Evolutionary conservation across 1,284 basidiomycete genomes (phyloP), one percentile per base, ranked within the genome.

Genomic region (Ceratobasidium sp.): DNA sequence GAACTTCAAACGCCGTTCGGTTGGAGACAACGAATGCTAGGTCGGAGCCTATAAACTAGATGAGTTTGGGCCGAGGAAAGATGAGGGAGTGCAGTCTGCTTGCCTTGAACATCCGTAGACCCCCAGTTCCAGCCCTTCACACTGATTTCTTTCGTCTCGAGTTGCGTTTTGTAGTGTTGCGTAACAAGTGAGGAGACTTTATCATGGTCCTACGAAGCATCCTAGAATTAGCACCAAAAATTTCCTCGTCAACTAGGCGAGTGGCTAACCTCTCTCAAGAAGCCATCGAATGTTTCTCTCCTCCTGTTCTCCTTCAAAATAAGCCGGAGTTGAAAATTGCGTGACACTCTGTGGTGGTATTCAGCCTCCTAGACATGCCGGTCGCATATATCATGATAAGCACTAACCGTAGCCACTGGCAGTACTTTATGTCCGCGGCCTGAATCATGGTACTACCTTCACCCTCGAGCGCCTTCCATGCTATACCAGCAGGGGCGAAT

Each of bases 111-210:
- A 75, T 96, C 93, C 2, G 92, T 92, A 44, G 90, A 85, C 16
- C 97, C 97, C 97, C 97, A 99, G 77, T 99, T 99, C 95, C 95
- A 99, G 0, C 97, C 97, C 76, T 94, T 93, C 76, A 95, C 86
- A 7, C 91, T 90, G 19, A 89, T 83, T 74, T 99, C 97, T 76
- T 87, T 88, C 11, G 85, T 85, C 76, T 98, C 96, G 29, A 99
- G 82, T 6, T 89, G 85, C 71, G 95, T 82, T 69, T 85, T 86
- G 80, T 95, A 98, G 79, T 93, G 86, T 73, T 90, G 89, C 77
- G 93, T 93, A 69, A 95, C 78, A n/a, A 93, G 77, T 52, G 82
- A 79, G 8, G 87, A 82, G 6, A 94, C 75, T 74, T 87, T 90
- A 71, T 95, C 93, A 69, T 91, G 88, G 75, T 95, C 93, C 91